phyloP scores from a whole-genome alignment of 2,329 filamentous ascomycete genomes.

The Fusarium sp. region DNA sequence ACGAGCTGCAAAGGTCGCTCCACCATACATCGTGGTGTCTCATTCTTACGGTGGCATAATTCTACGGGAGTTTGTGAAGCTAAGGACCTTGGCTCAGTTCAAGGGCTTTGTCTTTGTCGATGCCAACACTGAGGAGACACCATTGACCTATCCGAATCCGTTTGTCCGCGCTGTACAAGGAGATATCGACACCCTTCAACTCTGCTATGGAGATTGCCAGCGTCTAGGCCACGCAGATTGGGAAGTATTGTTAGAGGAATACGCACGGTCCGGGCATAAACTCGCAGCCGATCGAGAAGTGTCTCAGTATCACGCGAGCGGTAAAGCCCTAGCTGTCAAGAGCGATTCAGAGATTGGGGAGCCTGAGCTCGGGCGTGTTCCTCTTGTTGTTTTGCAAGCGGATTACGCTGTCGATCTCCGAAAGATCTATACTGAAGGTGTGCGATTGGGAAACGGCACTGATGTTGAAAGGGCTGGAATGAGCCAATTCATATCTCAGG shows the following conservation, averaged over 20 bases:
- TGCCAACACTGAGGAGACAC: background rate
- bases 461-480: background rate
- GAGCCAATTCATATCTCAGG: background rate
- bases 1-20: constrained; percentile 13
- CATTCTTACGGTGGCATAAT: constrained; percentile 6
- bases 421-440: constrained; percentile 8
- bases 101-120: constrained; percentile 32
- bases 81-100: constrained; percentile 19
- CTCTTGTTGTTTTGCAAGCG: constrained; percentile 8
- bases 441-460: background rate
- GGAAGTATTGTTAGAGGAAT: background rate
- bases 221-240: background rate
- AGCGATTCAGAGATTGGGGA: background rate
- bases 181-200: background rate
- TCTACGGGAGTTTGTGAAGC: constrained; percentile 3
- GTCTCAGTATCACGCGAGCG: background rate
- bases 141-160: background rate
- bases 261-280: background rate
- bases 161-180: background rate
- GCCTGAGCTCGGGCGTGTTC: background rate
- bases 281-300: background rate
- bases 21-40: constrained; percentile 23
- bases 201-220: constrained; percentile 5
- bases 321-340: background rate
- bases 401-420: background rate